These are phyloP conservation scores for Coniochaeta sp. DNA, from an alignment of 2,329 filamentous ascomycete genomes.

Conservation along the genomic window DNA sequence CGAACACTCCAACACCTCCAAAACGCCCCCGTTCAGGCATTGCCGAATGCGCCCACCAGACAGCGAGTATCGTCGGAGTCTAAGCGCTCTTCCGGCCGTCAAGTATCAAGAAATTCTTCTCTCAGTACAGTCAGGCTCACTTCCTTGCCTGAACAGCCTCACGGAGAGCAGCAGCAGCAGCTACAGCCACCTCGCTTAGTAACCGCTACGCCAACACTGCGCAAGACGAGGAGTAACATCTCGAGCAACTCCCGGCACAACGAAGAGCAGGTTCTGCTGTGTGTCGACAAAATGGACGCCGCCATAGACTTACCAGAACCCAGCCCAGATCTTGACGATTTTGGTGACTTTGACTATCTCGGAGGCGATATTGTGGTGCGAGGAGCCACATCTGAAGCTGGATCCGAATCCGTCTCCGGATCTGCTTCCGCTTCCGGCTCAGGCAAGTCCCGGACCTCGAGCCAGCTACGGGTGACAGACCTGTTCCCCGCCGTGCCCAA, in stretches of 20 bases:
- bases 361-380: conserved; percentile 5
- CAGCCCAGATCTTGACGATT: conserved; percentile 18
- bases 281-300: conserved; percentile 4
- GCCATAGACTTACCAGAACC: conserved; percentile 13
- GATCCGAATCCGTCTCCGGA: neutral
- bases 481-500: neutral
- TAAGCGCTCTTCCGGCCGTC: conserved; percentile 1
- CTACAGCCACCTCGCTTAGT: neutral
- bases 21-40: neutral
- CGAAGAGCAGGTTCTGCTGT: neutral
- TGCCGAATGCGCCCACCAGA: neutral
- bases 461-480: neutral
- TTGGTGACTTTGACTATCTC: conserved; percentile 15
- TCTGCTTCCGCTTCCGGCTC: neutral
- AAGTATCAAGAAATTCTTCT: neutral
- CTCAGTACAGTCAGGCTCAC: neutral
- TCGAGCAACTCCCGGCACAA: neutral
- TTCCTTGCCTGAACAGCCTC: neutral
- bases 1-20: neutral
- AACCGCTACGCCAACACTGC: neutral
- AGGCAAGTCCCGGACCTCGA: neutral
- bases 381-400: conserved; percentile 6
- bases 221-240: neutral
- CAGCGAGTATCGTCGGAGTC: neutral
- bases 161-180: neutral